Percentiles rank a stretch among this genome's conserved stretches.
Evolutionary conservation across 2,329 filamentous ascomycete species (phyloP).

Genomic region (Arthrobotrys sphaeroides): DNA sequence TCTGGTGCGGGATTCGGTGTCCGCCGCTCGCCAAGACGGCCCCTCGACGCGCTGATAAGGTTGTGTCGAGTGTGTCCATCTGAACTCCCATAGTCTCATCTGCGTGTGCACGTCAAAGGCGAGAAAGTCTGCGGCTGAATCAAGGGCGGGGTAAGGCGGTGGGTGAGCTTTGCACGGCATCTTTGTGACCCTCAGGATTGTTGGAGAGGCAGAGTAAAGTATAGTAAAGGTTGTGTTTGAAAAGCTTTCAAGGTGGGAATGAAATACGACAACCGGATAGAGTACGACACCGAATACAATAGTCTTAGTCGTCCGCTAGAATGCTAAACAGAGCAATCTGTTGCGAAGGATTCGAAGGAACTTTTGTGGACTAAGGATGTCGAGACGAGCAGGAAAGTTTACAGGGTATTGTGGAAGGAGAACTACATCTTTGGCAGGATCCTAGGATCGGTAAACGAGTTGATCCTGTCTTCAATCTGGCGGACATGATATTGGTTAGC

Average conservation of each 20-base stretch:
- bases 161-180: slow-evolving; percentile 48
- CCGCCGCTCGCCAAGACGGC: slow-evolving; percentile 12
- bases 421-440: neutral
- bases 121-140: slow-evolving; percentile 45
- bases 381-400: slow-evolving; percentile 25
- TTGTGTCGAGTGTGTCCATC: slow-evolving; percentile 26
- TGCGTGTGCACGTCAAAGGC: slow-evolving; percentile 30
- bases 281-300: neutral
- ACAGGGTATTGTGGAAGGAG: neutral
- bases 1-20: neutral
- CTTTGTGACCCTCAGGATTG: neutral
- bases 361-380: neutral
- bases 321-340: neutral
- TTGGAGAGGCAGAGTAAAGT: neutral
- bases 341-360: neutral
- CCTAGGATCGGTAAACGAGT: neutral
- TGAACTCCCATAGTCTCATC: slow-evolving; percentile 41
- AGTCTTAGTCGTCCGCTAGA: neutral
- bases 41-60: slow-evolving; percentile 15
- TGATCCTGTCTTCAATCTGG: neutral
- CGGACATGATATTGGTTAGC: neutral
- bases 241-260: neutral
- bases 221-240: neutral
- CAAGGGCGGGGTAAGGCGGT: slow-evolving; percentile 35
- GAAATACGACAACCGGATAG: neutral